Base-by-base conservation (phyloP, 495 filamentous ascomycete species). In the Aspergillus conjunctus region DNA sequence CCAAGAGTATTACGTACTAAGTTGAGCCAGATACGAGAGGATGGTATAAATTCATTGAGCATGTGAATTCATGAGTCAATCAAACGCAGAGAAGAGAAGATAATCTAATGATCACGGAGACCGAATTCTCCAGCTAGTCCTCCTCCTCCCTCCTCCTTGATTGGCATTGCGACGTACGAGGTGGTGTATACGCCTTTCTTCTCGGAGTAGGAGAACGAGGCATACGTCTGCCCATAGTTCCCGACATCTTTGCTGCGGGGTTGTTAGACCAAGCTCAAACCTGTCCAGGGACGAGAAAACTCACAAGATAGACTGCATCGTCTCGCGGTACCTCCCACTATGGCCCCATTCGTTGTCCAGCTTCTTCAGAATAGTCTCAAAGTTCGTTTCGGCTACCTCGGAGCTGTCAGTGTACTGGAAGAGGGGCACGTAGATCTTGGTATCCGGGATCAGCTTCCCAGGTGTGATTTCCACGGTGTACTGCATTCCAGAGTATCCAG, bases 191-290 rank as follows among this genome's bases (percentile, higher is more conserved):
- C 55, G 10, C 55, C 55, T 21, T 58, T 58, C 7, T 26, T 4
- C 43, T 58, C 43, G 14, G 26, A 32, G 18, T 58, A 58, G 1
- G 55, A 31, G 44, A 58, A 58, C 2, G 55, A 58, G 7, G 21
- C 55, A 33, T 58, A 58, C 14, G 55, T 58, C 44, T 58, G 55
- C 10, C 55, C 55, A 43, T 48, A 58, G 26, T 58, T 46, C 8
- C 49, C 55, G 12, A 50, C 46, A 50, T 50, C 46, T 12, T 50
- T 18, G 46, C 46, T 37, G 6, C 7, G 12, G 7, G 5, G n/a
- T 20, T 10, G 20, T 18, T 37, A 37, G 33, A 37, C 33, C 33
- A 37, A 6, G 6, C 33, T 12, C 6, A 6, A 37, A 37, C 33
- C 33, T 6, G 33, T 37, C 6, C 7, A 37, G 33, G 33, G 33